Evolutionary conservation across 768 basidiomycete species (phyloP), one percentile per base, ranked within the genome.

Genomic region (Calocera viscosa): DNA sequence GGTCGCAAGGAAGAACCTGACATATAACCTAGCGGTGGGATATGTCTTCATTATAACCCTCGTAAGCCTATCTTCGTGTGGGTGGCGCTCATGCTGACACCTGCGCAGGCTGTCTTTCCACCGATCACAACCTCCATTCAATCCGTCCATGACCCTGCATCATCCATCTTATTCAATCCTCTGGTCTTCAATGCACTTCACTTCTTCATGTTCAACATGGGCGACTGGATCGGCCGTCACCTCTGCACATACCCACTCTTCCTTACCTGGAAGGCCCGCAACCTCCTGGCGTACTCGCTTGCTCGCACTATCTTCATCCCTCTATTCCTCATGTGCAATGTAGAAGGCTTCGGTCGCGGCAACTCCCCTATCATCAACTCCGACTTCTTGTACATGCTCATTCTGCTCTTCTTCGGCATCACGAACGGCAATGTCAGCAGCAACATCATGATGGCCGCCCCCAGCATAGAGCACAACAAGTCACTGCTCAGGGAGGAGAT

Each of bases 271-370:
- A 86, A 85, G 2, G 82, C 83, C 3, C 81, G 78, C 26, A 81
- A 81, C 35, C 81, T 94, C 40, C 74, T 91, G 17, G 72, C 74
- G 5, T 76, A 91, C 28, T 87, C 91, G 17, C 73, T 89, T 43
- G 75, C 83, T 2, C 85, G 94, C 66, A 88, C 86, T 1, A 72
- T 92, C 35, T 94, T 95, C 77, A 83, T 96, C 63, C 91, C 91
- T 33, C 72, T 94, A 43, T 88, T 95, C 76, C 81, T 95, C n/a
- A 80, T 88, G 76, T 95, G 93, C 81, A 96, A 96, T 73, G 77
- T 94, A 41, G 84, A 86, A 69, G 82, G 80, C 64, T 0, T 67
- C 74, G 3, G 72, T 74, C 8, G 71, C 77, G 10, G 66, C 73
- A 7, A 65, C 39, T 32, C 64, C 2, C 82, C 86, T 1, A 70